These are phyloP conservation scores for Ustilago esculenta DNA, from an alignment of 1,284 basidiomycete genomes.

Conservation along the genomic window DNA sequence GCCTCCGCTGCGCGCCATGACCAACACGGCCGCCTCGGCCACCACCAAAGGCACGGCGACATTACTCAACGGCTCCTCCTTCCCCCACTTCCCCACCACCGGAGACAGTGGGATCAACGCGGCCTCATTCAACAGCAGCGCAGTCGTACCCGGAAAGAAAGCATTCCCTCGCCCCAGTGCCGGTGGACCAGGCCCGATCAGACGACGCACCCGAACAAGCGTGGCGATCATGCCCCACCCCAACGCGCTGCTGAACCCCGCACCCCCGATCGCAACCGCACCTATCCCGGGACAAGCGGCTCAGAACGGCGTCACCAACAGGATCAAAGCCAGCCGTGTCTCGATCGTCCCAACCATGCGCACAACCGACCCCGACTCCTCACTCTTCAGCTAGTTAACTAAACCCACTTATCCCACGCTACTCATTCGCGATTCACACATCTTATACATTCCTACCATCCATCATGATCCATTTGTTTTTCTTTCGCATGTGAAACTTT, in stretches of 20 bases:
- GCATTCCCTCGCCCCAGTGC: slow-evolving; percentile 38
- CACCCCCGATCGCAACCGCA: too few species aligned
- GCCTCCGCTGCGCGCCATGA: slow-evolving; percentile 15
- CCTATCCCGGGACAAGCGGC: too few species aligned
- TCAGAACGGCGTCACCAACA: slow-evolving; percentile 15
- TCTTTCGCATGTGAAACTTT: too few species aligned
- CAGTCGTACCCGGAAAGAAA: slow-evolving; percentile 23
- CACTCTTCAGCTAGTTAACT: slow-evolving; percentile 8
- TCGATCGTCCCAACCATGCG: background rate
- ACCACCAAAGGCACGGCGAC: background rate
- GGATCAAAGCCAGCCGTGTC: slow-evolving; percentile 28
- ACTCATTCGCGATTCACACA: too few species aligned
- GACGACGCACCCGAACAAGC: slow-evolving; percentile 17
- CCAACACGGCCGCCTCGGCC: slow-evolving; percentile 23
- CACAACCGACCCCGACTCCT: too few species aligned
- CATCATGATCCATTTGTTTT: too few species aligned
- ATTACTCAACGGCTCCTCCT: slow-evolving; percentile 14
- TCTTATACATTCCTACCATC: too few species aligned
- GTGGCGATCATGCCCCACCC: slow-evolving; percentile 3
- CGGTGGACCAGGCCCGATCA: slow-evolving; percentile 37
- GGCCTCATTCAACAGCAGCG: background rate
- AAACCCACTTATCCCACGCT: too few species aligned
- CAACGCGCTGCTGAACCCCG: slow-evolving; percentile 7
- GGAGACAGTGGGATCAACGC: slow-evolving; percentile 9
- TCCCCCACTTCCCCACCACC: slow-evolving; percentile 11